Evolutionary conservation across 2,329 filamentous ascomycete genomes (phyloP).

Genomic region (Esteya vermicola): DNA sequence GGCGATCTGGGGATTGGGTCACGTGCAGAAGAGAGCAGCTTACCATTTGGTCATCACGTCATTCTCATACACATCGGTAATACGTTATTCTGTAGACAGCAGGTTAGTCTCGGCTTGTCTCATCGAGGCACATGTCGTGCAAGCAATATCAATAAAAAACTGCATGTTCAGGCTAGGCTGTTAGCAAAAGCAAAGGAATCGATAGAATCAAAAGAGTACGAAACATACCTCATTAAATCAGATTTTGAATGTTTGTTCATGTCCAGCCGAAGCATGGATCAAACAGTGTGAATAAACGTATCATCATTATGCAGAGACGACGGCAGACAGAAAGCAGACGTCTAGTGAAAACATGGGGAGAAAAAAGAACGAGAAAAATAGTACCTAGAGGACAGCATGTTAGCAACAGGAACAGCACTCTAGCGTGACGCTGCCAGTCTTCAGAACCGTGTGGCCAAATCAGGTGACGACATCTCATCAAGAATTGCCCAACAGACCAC

Average conservation of each 20-base stretch:
- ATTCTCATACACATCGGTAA: too few species aligned
- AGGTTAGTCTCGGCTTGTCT: constrained; percentile 1
- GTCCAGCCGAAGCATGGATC: constrained; percentile 30
- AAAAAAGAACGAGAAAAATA: background rate
- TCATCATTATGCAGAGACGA: constrained; percentile 29
- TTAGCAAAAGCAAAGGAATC: constrained; percentile 5
- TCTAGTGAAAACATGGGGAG: background rate
- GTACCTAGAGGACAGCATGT: constrained; percentile 16
- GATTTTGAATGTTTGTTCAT: constrained; percentile 41
- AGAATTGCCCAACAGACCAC: constrained; percentile 34
- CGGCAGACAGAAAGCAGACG: constrained; percentile 1
- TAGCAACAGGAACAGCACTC: constrained; percentile 9
- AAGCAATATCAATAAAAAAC: constrained; percentile 3
- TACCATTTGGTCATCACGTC: too few species aligned
- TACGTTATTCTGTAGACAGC: background rate
- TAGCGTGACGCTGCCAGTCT: too few species aligned
- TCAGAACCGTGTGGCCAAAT: constrained; percentile 19
- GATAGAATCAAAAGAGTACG: background rate
- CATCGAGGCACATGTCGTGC: too few species aligned
- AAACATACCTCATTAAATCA: constrained; percentile 34
- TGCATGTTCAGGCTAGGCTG: constrained; percentile 12
- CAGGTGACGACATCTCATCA: constrained; percentile 56
- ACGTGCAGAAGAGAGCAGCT: too few species aligned
- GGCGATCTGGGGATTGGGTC: too few species aligned
- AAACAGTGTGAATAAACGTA: constrained; percentile 47